Percentiles rank a stretch among this genome's conserved stretches.
Conservation (phyloP, 495 filamentous ascomycete genomes). For the Jackrogersella minutella region DNA sequence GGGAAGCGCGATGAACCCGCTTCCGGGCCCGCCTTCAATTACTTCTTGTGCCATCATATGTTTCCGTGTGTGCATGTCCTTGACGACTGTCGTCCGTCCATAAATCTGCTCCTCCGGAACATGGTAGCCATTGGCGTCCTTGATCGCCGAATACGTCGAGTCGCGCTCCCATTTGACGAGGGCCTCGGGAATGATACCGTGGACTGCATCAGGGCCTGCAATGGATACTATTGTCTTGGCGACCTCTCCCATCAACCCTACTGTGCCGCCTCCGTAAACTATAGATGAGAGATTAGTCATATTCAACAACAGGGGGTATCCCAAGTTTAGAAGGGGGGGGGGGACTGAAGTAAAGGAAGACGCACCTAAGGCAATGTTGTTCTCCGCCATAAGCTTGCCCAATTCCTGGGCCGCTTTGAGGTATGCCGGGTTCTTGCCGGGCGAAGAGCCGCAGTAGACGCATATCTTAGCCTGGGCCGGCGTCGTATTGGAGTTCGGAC, state of each 20-base stretch:
- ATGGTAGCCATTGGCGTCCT: conserved; percentile 42
- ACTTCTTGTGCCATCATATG: conserved; percentile 89
- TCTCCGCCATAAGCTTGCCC: conserved; percentile 72
- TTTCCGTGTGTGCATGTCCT: conserved; percentile 96
- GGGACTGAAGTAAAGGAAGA: background rate
- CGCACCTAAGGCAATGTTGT: conserved; percentile 72
- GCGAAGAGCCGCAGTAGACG: conserved; percentile 82
- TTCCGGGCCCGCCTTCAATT: conserved; percentile 77
- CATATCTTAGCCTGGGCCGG: conserved; percentile 63
- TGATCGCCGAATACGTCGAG: conserved; percentile 51
- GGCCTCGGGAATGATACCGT: conserved; percentile 89
- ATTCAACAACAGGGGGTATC: background rate
- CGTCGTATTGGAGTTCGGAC: conserved; percentile 39
- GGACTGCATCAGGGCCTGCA: conserved; percentile 81
- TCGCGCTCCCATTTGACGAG: conserved; percentile 83
- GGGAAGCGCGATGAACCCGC: conserved; percentile 87
- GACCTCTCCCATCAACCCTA: conserved; percentile 93
- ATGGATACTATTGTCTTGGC: conserved; percentile 86
- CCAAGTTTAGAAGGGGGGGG: background rate
- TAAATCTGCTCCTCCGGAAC: conserved; percentile 74
- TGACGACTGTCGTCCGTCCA: conserved; percentile 85
- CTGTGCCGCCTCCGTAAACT: conserved; percentile 95
- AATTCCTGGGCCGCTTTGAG: conserved; percentile 80
- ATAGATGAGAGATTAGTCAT: conserved; percentile 13
- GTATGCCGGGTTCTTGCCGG: conserved; percentile 73